Base-by-base conservation (phyloP, 257 asterid genomes). In the Solanum chmielewskii region DNA sequence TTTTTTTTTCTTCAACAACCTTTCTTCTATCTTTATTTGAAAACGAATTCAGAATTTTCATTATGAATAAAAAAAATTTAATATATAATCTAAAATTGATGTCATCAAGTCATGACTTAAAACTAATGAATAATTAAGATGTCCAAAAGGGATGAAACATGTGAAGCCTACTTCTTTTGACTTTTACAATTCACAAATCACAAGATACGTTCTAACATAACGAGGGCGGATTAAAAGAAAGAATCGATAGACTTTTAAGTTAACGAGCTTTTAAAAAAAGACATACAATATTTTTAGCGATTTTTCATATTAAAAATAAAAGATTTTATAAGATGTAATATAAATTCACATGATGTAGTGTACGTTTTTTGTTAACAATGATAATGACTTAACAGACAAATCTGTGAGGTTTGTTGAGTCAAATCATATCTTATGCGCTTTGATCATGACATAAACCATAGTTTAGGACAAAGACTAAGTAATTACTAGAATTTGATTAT, bases 81-180 rank as follows among this genome's bases (percentile, higher is more conserved):
- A 33, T 33, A 33, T 33, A 4, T 33, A 33, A 33, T 33, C 35
- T 33, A 33, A 33, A 33, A 37, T 37, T 37, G 77, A 60, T 25
- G 27, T 66, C 9, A 41, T 15, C 64, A 13, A 13, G 13, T 33
- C 15, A 25, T 9, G 41, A 29, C 2, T 7, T 29, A n/a, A 11
- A 35, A 33, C 3, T n/a, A 23, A 4, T 21, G 29, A 23, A 84
- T 41, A 37, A 27, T 68, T 68, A 68, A 84, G 64, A 39, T 21
- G 21, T 39, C 13, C 33, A 41, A 69, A 42, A 42, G 27, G 44
- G 45, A 10, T 69, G 49, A 12, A 21, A 41, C 88, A 86, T 77
- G 86, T 87, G 89, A 87, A 76, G 66, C 85, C 85, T 52, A 16
- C 70, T 27, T 62, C 41, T 83, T 73, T 83, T 84, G 87, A 88